Base-by-base conservation (phyloP, 2,329 filamentous ascomycete genomes). In the Hymenoscyphus repandus region DNA sequence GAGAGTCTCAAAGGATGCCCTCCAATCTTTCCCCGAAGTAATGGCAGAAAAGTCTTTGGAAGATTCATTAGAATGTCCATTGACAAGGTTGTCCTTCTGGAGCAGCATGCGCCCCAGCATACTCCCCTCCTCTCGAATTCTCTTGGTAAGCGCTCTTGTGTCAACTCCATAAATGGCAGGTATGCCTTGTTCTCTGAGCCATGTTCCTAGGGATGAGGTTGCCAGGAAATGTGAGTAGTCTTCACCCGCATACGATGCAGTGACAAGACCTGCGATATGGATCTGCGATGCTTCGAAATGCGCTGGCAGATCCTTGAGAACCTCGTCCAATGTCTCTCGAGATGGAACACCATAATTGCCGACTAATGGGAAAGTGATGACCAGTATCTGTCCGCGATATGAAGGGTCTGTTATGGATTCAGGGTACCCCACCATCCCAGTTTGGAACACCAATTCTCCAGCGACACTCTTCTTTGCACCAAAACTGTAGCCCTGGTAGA, bases 381-480 rank as follows among this genome's bases (percentile, higher is more conserved):
- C 91, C 62, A 99, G 80, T 63, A 99, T 96, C 74, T 99, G 92
- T 56, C 88, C 88, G 45, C 87, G 85, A 72, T 93, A 92, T 45
- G 88, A 92, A 60, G 88, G 88, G 67, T 93, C 88, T 54, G 88
- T 92, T 63, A 93, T 79, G 43, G 86, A 95, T 77, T 99, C 93
- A 38, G 93, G 91, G 70, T 99, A 99, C 66, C 93, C 93, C 63
- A 97, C 93, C 91, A 97, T 96, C 72, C 93, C 93, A 52, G 93
- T 99, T 79, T 97, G 92, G 76, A 99, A 99, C 73, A 99, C 93
- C 69, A 99, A 79, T 78, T 99, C 93, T 70, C 93, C 93, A 60
- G 92, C 88, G 66, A 95, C 83, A 74, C 89, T 96, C 80, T 91
- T 96, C 66, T 89, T 79, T 58, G 92, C 91, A 72, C 93, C 93